Percentiles rank a stretch among this genome's conserved stretches.
Conservation (phyloP, 148 eudicot genomes). For the Talinum fruticosum region DNA sequence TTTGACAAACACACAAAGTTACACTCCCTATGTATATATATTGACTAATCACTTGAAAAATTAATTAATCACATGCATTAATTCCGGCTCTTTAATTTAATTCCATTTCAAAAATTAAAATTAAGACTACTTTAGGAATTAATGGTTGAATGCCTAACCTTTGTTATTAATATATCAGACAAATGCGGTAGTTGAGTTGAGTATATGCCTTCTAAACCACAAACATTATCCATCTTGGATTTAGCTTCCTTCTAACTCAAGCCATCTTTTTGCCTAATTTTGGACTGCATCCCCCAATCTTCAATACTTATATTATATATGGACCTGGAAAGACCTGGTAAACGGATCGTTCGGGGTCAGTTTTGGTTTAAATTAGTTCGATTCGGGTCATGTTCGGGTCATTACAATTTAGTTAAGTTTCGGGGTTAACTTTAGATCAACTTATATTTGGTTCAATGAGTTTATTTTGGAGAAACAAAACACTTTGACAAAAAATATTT, state of each 20-base stretch:
- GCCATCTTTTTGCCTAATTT: not conserved
- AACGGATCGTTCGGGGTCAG: no score
- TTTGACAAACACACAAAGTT: not conserved
- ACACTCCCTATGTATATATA: no score
- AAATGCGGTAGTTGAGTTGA: not conserved
- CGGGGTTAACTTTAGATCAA: no score
- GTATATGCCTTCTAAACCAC: not conserved
- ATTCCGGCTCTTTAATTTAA: not conserved
- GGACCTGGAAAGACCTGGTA: no score
- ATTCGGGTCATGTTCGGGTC: no score
- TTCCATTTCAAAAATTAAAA: not conserved
- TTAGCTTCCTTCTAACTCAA: not conserved
- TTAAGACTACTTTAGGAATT: not conserved
- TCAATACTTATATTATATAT: no score
- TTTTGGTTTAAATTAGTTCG: no score
- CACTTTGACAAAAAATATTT: no score
- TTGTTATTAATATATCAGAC: not conserved
- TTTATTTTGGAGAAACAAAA: no score
- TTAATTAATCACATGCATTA: not conserved
- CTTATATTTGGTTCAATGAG: no score
- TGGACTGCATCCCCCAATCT: no score
- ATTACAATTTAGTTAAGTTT: no score
- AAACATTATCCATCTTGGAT: not conserved
- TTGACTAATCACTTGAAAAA: not conserved
- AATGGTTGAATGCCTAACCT: not conserved